Base-by-base conservation (phyloP, 2,329 filamentous ascomycete genomes). In the Aspergillus tubingensis region DNA sequence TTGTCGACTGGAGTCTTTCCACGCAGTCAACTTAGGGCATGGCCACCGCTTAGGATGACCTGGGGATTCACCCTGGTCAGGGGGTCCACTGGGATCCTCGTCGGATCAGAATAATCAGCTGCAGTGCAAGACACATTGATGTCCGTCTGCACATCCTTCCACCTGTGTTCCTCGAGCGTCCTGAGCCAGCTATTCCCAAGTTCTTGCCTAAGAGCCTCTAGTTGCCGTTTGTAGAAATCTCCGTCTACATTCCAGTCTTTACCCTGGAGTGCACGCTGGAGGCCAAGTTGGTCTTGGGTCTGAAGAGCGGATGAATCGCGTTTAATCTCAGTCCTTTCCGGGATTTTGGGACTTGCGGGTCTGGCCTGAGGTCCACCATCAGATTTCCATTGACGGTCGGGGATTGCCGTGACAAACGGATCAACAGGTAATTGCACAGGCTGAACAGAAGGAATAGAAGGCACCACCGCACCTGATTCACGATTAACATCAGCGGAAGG, bases 151-250 rank as follows among this genome's bases (percentile, higher is more conserved):
- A 72, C 64, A 30, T 65, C 67, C 54, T 83, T 80, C 80, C 84
- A 85, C 36, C 77, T 82, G 74, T 95, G 91, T 69, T 96, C 93
- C 62, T 90, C 90, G 54, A 98, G 81, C 13, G 91, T 91, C 64
- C 88, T 93, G 41, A 99, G 84, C 84, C 96, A 99, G 39, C 88
- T 90, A 68, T 88, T 91, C 32, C 93, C 93, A 65, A 96, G 88
- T 70, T 94, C 91, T 70, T 89, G 89, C 62, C 92, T 89, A 57
- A 97, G 79, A 3, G 90, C 88, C 75, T 96, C 92, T 57, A 98
- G 89, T 76, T 95, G 95, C 74, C 91, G 91, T 59, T 90, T 87
- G 76, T 96, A 98, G 7, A 91, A 81, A 70, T 95, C 91, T 57
- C 90, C 89, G 60, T 86, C 85, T 47, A 86, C 64, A 36, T 68